phyloP scores from a whole-genome alignment of 2,329 filamentous ascomycete species.

The Hypomyces perniciosus region DNA sequence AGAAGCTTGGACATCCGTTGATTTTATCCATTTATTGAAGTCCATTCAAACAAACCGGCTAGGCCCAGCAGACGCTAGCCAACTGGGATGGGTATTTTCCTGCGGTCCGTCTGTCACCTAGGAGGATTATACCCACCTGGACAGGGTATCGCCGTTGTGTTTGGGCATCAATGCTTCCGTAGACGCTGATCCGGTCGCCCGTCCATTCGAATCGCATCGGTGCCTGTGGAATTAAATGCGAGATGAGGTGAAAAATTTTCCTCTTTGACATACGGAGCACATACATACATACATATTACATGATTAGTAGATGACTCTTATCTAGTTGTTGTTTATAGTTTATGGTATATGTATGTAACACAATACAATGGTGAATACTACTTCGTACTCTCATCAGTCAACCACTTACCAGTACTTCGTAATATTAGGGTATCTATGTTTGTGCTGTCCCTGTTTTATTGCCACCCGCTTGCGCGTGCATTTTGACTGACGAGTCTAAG shows the following conservation, averaged over 20 bases:
- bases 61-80: too few relatives aligned
- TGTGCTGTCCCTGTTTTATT: too few relatives aligned
- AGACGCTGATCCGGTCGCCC: constrained; percentile 3
- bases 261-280: not conserved
- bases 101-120: not conserved
- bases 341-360: too few relatives aligned
- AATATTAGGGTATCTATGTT: too few relatives aligned
- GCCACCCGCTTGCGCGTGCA: too few relatives aligned
- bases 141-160: not conserved
- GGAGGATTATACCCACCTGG: not conserved
- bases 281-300: too few relatives aligned
- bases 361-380: too few relatives aligned
- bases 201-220: not conserved
- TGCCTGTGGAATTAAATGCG: not conserved
- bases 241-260: not conserved
- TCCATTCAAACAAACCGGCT: too few relatives aligned
- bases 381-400: not conserved
- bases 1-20: too few relatives aligned
- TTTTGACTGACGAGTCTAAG: not conserved
- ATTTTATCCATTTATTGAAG: too few relatives aligned
- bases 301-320: not conserved
- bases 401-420: not conserved
- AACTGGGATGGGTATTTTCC: not conserved
- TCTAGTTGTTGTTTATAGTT: not conserved
- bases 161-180: constrained; percentile 18